Percentiles rank a stretch among this genome's conserved stretches.
Conservation (phyloP, 163 green algal species). For the Chloromonas sp. region DNA sequence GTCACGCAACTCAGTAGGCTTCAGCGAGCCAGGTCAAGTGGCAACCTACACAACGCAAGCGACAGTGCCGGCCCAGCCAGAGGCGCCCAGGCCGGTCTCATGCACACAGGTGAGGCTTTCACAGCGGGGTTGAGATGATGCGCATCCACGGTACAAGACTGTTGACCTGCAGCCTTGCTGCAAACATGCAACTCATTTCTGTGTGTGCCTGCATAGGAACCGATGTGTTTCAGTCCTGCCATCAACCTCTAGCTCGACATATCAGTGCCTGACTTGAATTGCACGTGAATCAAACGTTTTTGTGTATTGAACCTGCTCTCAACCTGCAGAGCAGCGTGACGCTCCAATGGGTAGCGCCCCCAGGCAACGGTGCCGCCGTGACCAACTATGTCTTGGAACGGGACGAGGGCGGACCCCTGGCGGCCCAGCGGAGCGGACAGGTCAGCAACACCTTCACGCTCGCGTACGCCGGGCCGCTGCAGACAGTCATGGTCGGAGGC, state of each 20-base stretch:
- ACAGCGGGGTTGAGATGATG: too few relatives aligned
- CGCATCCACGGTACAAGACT: too few relatives aligned
- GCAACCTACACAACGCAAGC: conserved; percentile 54
- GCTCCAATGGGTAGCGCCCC: conserved; percentile 45
- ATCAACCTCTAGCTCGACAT: too few relatives aligned
- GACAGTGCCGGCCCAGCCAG: conserved; percentile 44
- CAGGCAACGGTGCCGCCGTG: conserved; percentile 38
- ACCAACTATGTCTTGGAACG: conserved; percentile 42
- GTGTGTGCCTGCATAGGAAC: too few relatives aligned
- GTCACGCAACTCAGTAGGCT: conserved; percentile 44
- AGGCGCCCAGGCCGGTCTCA: conserved; percentile 29
- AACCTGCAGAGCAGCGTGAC: conserved; percentile 26
- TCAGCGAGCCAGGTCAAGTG: conserved; percentile 46
- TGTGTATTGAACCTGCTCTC: too few relatives aligned
- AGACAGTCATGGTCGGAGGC: conserved; percentile 10
- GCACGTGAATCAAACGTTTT: too few relatives aligned
- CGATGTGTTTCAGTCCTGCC: too few relatives aligned
- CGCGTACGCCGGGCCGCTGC: conserved; percentile 23
- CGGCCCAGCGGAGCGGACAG: conserved; percentile 33
- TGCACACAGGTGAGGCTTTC: conserved; percentile 16
- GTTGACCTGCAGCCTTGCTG: too few relatives aligned
- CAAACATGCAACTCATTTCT: too few relatives aligned
- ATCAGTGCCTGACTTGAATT: too few relatives aligned
- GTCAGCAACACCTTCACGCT: conserved; percentile 27
- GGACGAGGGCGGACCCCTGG: conserved; percentile 28